Conservation (phyloP, 2,329 filamentous ascomycete genomes). For the Exophiala phaeomuriformis region DNA sequence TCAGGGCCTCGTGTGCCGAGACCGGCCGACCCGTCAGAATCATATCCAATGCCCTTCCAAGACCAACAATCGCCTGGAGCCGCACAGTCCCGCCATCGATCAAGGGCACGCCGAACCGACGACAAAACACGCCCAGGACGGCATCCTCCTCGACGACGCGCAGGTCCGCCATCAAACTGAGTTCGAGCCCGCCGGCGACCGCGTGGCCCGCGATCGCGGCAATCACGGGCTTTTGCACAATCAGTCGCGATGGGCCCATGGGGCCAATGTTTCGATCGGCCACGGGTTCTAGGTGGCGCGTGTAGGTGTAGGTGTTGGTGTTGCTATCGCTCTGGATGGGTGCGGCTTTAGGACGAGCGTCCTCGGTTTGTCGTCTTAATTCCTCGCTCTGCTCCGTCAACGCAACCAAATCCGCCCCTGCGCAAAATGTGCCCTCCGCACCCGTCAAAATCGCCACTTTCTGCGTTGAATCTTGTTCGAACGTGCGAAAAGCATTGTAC, state of each 20-base stretch:
- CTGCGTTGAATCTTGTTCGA: slow-evolving; percentile 45
- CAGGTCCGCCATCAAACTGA: slow-evolving; percentile 48
- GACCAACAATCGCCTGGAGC: slow-evolving; percentile 45
- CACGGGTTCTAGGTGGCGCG: slow-evolving; percentile 29
- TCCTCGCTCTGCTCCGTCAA: slow-evolving; percentile 35
- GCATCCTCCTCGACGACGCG: slow-evolving; percentile 49
- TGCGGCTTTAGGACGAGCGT: no score
- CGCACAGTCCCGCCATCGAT: slow-evolving; percentile 50
- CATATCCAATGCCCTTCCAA: slow-evolving; percentile 51
- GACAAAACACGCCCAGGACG: slow-evolving; percentile 51
- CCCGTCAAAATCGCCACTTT: slow-evolving; percentile 49
- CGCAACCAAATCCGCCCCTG: slow-evolving; percentile 44
- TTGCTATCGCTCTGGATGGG: no score
- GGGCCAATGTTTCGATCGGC: slow-evolving; percentile 39
- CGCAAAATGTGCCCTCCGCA: slow-evolving; percentile 45
- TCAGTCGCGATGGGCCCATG: slow-evolving; percentile 48
- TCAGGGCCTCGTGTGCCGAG: slow-evolving; percentile 43
- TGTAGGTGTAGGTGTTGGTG: slow-evolving; percentile 3
- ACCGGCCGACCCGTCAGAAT: slow-evolving; percentile 50
- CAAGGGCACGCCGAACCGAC: slow-evolving; percentile 47
- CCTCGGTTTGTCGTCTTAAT: no score
- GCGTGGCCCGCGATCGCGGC: slow-evolving; percentile 47
- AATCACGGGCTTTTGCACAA: slow-evolving; percentile 47
- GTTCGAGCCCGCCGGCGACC: slow-evolving; percentile 49
- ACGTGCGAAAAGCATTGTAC: slow-evolving; percentile 42